Base-by-base conservation (phyloP, 106 monocot species). In the Hemerocallis citrina region DNA sequence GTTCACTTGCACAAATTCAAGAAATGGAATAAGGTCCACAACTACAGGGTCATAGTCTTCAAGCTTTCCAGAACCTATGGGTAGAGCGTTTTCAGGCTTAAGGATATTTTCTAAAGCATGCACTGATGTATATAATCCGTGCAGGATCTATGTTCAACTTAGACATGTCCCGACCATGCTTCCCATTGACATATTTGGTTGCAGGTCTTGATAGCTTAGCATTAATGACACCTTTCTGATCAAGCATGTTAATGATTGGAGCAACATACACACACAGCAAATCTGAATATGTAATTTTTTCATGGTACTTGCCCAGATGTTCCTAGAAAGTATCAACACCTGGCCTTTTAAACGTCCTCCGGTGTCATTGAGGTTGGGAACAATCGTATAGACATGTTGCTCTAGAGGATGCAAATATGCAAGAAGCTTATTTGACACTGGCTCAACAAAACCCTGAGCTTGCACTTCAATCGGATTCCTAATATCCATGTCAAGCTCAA, bases 371-470 rank as follows among this genome's bases (percentile, higher is more conserved):
- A 96, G 79, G 57, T 96, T 91, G 14, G 91, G 76, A 64, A 96
- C 91, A 70, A 96, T 86, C 48, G 96, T 96, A 52, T 84, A 88
- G 32, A 91, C 96, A 66, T 91, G 91, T 55, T 91, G 91, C 57
- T 96, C 96, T 71, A 87, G 84, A 72, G 96, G 96, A 81, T 76
- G 79, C 58, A 91, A 67, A 63, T 96, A 90, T 56, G 96, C 91
- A 73, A 96, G 96, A 74, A 96, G 91, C 42, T 96, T 96, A n/a
- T 91, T 91, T 24, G 96, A 96, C 36, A 78, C 81, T 56, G 96
- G 96, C 43, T 91, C 96, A 14, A 79, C 77, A 74, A 87, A 96
- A 15, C 81, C 87, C 96, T 96, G 52, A 22, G n/a, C n/a, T n/a
- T n/a, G n/a, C n/a, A n/a, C n/a, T n/a, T n/a, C n/a, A n/a, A n/a